Evolutionary conservation across 2,329 filamentous ascomycete genomes (phyloP).

Genomic region (Orbilia ellipsospora): DNA sequence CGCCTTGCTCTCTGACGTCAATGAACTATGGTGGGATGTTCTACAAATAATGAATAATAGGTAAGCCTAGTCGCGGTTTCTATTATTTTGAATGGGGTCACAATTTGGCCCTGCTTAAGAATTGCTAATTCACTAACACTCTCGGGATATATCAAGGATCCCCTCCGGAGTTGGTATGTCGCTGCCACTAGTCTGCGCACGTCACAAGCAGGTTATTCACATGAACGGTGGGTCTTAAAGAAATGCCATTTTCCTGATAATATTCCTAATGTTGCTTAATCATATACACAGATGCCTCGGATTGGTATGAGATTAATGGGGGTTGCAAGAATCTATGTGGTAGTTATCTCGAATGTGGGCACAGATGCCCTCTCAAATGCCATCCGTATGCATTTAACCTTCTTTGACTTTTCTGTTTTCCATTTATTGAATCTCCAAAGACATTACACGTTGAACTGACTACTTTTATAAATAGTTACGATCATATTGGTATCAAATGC

Average conservation of each 20-base stretch:
- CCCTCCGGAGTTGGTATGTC: conserved; percentile 64
- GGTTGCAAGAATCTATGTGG: conserved; percentile 68
- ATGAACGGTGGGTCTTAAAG: conserved; percentile 63
- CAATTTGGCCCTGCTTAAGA: neutral
- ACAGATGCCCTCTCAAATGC: conserved; percentile 67
- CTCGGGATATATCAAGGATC: conserved; percentile 15
- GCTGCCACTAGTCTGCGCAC: conserved; percentile 73
- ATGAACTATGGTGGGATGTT: conserved; percentile 68
- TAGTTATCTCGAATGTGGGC: conserved; percentile 66
- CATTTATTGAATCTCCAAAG: no score
- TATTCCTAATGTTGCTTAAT: neutral
- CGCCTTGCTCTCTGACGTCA: conserved; percentile 65
- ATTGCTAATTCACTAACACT: conserved; percentile 16
- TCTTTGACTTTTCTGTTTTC: neutral
- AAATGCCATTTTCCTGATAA: neutral
- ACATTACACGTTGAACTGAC: neutral
- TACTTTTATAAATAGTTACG: conserved; percentile 16
- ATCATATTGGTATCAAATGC: conserved; percentile 8
- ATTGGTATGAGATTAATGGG: conserved; percentile 69
- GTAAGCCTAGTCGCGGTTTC: conserved; percentile 40
- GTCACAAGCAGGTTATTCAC: conserved; percentile 68
- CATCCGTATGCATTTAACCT: conserved; percentile 65
- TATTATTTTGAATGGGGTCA: neutral
- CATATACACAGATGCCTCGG: conserved; percentile 63
- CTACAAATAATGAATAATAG: conserved; percentile 63